Base-by-base conservation (phyloP, 371 early-diverging fungal genomes). In the Mucor velutinosus region DNA sequence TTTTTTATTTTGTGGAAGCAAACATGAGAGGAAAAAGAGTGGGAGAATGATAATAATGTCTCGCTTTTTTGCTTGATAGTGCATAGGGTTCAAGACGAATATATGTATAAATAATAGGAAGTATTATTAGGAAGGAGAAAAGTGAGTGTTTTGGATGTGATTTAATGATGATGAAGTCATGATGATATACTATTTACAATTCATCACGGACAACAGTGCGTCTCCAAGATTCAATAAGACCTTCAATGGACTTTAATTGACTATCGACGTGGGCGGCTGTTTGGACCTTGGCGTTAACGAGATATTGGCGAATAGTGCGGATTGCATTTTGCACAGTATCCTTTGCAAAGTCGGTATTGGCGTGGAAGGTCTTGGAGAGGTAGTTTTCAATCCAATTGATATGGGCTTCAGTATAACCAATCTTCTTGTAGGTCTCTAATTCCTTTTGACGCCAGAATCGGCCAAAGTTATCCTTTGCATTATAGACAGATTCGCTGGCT, bases 361-460 rank as follows among this genome's bases (percentile, higher is more conserved):
- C 69, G 19, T 55, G 37, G 68, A 83, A 74, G 6, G 74, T 72
- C 29, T 69, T 64, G 10, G 71, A 62, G 8, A 83, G 70, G 43
- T 78, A 74, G 35, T 77, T 72, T 33, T 78, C 69, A 12, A 83
- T 55, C 77, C 79, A 77, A 27, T 83, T 66, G 19, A 83, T 67
- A 21, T 83, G 81, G 8, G 78, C 74, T 61, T 83, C 77, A 10
- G 83, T 77, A 43, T 83, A 83, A 6, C 80, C 83, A 30, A 82
- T 59, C 55, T 74, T 75, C 11, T 69, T 63, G 21, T 73, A 79
- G 0, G 76, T 75, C 23, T 82, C 73, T 10, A 65, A 39, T 51
- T 82, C 72, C 58, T 77, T 74, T 41, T 77, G 69, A 45, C 65
- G 68, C 81, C 83, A 79, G 64, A 64, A 76, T 17, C 69, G 39